Evolutionary conservation across 371 early-diverging fungal genomes (phyloP).

Genomic region (Lichtheimia ornata): DNA sequence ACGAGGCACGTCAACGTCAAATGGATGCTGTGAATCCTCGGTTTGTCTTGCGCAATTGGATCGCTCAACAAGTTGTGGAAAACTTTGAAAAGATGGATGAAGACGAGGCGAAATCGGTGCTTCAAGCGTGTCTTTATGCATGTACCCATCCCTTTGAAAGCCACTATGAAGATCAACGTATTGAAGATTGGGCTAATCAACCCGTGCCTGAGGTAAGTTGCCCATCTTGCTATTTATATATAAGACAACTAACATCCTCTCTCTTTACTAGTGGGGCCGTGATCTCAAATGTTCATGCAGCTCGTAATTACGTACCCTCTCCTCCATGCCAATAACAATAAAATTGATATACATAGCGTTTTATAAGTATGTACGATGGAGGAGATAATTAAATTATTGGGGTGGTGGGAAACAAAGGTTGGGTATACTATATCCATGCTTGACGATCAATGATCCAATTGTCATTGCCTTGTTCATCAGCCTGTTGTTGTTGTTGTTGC

Average conservation of each 20-base stretch:
- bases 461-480: slow-evolving; percentile 8
- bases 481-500: neutral
- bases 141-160: slow-evolving; percentile 60
- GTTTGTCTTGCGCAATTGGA: slow-evolving; percentile 76
- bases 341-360: slow-evolving; percentile 1
- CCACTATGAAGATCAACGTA: slow-evolving; percentile 33
- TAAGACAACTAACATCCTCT: neutral
- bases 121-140: slow-evolving; percentile 58
- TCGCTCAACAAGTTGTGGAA: slow-evolving; percentile 67
- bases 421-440: slow-evolving; percentile 13
- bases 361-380: neutral
- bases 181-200: slow-evolving; percentile 34
- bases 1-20: slow-evolving; percentile 30
- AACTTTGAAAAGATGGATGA: slow-evolving; percentile 39
- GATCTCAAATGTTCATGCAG: slow-evolving; percentile 64
- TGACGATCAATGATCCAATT: slow-evolving; percentile 16
- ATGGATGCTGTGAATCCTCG: slow-evolving; percentile 72
- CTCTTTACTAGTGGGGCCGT: slow-evolving; percentile 47
- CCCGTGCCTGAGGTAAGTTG: slow-evolving; percentile 37
- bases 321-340: slow-evolving; percentile 2
- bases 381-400: neutral
- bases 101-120: slow-evolving; percentile 29
- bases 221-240: neutral
- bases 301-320: slow-evolving; percentile 31
- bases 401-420: neutral